Evolutionary conservation across 441 rosid species (phyloP).

Genomic region (Heliophila coronopifolia): DNA sequence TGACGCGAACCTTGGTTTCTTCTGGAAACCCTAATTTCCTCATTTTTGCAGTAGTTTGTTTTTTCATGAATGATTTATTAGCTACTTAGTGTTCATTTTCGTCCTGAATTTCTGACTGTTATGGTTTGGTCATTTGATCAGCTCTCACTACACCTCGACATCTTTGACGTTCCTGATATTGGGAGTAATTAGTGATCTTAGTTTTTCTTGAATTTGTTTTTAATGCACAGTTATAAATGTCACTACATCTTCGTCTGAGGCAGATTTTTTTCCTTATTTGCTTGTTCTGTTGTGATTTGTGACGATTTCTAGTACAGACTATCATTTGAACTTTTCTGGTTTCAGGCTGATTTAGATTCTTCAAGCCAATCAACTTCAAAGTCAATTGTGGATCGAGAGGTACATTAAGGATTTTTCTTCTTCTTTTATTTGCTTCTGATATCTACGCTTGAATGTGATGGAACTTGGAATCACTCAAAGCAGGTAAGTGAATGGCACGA

Average conservation of each 20-base stretch:
- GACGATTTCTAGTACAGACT: neutral
- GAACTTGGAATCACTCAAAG: neutral
- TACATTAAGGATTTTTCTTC: constrained; percentile 2
- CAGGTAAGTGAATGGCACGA: constrained; percentile 51
- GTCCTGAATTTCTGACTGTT: neutral
- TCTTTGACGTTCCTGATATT: neutral
- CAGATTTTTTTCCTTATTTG: neutral
- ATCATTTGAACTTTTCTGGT: neutral
- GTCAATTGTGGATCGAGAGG: constrained; percentile 33
- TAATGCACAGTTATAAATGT: neutral
- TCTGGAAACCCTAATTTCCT: constrained; percentile 10
- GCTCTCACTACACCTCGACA: neutral
- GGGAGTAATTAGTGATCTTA: neutral
- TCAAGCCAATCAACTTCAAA: constrained; percentile 47
- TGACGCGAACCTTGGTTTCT: neutral
- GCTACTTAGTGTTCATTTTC: neutral
- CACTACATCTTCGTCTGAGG: neutral
- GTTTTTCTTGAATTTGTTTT: neutral
- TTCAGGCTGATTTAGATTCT: constrained; percentile 51
- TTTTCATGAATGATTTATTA: neutral
- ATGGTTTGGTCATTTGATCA: neutral
- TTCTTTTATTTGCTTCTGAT: neutral
- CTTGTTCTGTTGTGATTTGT: neutral
- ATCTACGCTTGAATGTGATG: constrained; percentile 3
- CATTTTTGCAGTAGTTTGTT: neutral